Percentiles rank a stretch among this genome's conserved stretches.
Conservation (phyloP, 306 rosid genomes). For the Pyrus pyrifolia region DNA sequence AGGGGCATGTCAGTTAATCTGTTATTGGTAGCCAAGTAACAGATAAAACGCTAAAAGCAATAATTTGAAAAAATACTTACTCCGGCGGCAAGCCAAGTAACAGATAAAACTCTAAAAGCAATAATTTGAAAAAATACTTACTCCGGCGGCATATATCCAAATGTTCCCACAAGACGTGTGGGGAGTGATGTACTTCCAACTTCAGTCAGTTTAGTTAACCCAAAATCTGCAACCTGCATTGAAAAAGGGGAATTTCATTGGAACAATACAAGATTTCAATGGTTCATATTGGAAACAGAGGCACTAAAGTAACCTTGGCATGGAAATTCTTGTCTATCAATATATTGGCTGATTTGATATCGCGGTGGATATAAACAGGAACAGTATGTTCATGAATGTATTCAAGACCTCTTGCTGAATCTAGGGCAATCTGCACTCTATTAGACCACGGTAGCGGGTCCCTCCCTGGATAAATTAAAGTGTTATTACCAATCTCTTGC, state of each 20-base stretch:
- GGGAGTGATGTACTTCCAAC: constrained; percentile 76
- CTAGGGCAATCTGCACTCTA: constrained; percentile 90
- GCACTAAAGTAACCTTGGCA: constrained; percentile 55
- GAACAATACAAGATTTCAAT: constrained; percentile 13
- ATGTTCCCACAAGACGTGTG: constrained; percentile 85
- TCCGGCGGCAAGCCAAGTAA: constrained; percentile 57
- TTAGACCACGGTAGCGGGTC: constrained; percentile 80
- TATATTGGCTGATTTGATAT: constrained; percentile 94
- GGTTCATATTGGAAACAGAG: neutral
- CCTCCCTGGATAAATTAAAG: constrained; percentile 39
- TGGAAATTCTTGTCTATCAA: constrained; percentile 74
- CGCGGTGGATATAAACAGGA: constrained; percentile 94
- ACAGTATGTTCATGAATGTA: constrained; percentile 97
- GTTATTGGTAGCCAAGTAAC: neutral
- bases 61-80: constrained; percentile 31
- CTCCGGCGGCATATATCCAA: constrained; percentile 97
- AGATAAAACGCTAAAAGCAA: neutral
- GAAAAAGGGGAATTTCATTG: neutral
- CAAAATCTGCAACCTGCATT: constrained; percentile 94
- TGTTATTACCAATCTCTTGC: constrained; percentile 2
- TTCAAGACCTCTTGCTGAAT: constrained; percentile 97
- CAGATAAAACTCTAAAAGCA: neutral
- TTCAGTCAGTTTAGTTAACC: constrained; percentile 83
- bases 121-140: constrained; percentile 22
- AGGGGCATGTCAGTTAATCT: neutral